Conservation (phyloP, 495 filamentous ascomycete species). For the Penicillium dipodomyicola region DNA sequence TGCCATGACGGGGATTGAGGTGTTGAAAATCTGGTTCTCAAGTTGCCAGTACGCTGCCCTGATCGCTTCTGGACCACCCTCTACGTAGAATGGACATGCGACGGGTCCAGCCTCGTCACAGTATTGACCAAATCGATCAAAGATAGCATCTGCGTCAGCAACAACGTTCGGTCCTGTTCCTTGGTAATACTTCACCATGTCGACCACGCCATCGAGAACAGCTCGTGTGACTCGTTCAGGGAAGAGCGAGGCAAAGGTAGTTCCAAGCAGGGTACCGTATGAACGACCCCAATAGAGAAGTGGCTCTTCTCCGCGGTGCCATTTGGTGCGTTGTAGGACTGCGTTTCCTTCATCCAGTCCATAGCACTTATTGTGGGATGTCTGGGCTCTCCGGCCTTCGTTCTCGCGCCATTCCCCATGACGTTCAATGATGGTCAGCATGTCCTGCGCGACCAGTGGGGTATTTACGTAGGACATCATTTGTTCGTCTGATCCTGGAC, state of each 20-base stretch:
- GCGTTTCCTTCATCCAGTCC: conserved; percentile 30
- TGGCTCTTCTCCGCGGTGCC: conserved; percentile 41
- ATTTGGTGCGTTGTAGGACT: conserved; percentile 30
- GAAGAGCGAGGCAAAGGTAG: conserved; percentile 54
- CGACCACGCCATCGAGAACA: conserved; percentile 54
- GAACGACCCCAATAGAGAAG: conserved; percentile 64
- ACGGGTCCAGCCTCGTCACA: conserved; percentile 45
- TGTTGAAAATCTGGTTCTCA: conserved; percentile 38
- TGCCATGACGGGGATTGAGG: conserved; percentile 47
- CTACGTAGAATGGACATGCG: conserved; percentile 44
- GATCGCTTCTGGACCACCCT: conserved; percentile 38
- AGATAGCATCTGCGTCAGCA: conserved; percentile 48
- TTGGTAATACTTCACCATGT: conserved; percentile 48
- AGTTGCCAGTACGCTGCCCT: conserved; percentile 39
- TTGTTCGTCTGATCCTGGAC: conserved; percentile 25
- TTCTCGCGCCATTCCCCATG: conserved; percentile 47
- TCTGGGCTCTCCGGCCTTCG: conserved; percentile 31
- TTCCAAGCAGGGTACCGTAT: conserved; percentile 66
- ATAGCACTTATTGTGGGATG: conserved; percentile 26
- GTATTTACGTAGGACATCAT: conserved; percentile 51
- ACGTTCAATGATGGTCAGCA: conserved; percentile 52
- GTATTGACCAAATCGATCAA: conserved; percentile 46
- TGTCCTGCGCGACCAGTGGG: conserved; percentile 46
- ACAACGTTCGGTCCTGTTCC: conserved; percentile 44
- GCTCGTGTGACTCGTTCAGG: conserved; percentile 50